These are phyloP conservation scores for Capronia coronata DNA, from an alignment of 2,329 filamentous ascomycete species.

Conservation along the genomic window DNA sequence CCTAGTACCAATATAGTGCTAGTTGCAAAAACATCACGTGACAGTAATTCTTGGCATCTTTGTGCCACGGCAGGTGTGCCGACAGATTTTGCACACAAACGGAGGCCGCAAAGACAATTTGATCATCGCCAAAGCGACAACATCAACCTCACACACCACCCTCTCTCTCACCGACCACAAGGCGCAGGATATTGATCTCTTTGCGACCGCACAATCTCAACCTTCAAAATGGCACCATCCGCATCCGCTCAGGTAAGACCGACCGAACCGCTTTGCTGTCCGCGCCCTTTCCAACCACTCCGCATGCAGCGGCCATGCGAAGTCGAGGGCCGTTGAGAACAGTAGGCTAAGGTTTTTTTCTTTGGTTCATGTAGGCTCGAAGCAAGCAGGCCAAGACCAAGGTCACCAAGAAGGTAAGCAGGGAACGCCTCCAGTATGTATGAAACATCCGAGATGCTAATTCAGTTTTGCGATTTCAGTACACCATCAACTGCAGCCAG, in stretches of 20 bases:
- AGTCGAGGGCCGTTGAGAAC: constrained; percentile 34
- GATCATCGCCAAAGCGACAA: not conserved
- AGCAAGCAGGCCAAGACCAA: constrained; percentile 36
- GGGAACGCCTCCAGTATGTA: not conserved
- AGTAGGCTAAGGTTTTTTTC: constrained; percentile 86
- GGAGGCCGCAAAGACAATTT: not conserved
- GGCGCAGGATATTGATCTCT: constrained; percentile 86
- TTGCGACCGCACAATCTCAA: constrained; percentile 52
- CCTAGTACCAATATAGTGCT: too few species aligned
- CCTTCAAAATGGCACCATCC: constrained; percentile 30
- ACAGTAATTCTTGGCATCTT: not conserved
- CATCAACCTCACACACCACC: not conserved
- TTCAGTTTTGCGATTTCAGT: constrained; percentile 48
- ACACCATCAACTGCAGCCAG: constrained; percentile 98
- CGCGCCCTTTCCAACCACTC: constrained; percentile 28
- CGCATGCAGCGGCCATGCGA: not conserved
- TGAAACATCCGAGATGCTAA: not conserved
- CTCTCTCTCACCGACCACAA: constrained; percentile 5
- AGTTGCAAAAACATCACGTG: too few species aligned
- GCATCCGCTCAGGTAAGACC: constrained; percentile 66
- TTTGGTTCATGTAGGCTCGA: constrained; percentile 38
- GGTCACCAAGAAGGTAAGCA: constrained; percentile 44
- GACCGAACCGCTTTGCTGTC: constrained; percentile 86
- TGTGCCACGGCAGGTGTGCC: not conserved
- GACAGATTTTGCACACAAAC: constrained; percentile 2